phyloP scores from a whole-genome alignment of 1,284 basidiomycete genomes.

The Tilletia indica region DNA sequence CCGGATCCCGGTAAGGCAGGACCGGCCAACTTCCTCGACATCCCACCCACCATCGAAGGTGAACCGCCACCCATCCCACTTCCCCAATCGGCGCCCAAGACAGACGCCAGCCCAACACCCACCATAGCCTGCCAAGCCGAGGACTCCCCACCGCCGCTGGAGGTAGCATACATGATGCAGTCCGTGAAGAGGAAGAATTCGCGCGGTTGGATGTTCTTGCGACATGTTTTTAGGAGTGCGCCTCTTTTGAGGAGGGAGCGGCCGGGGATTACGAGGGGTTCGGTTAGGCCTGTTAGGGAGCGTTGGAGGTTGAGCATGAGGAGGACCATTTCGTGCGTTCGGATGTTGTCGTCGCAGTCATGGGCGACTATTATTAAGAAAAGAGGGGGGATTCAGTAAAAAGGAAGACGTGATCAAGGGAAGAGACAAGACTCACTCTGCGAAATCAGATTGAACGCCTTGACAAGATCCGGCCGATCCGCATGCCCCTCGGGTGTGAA shows the following conservation, averaged over 20 bases:
- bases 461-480: slow-evolving; percentile 37
- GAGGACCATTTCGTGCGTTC: slow-evolving; percentile 52
- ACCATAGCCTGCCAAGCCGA: slow-evolving; percentile 34
- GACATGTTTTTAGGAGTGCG: slow-evolving; percentile 50
- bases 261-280: slow-evolving; percentile 49
- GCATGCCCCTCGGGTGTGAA: slow-evolving; percentile 43
- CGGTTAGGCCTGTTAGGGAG: slow-evolving; percentile 41
- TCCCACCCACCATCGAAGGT: too few relatives aligned
- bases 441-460: slow-evolving; percentile 43
- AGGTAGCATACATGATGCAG: slow-evolving; percentile 49
- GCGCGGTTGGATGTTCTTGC: slow-evolving; percentile 51
- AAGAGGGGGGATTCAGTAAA: background rate
- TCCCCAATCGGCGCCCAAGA: background rate
- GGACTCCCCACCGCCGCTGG: slow-evolving; percentile 39
- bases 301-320: slow-evolving; percentile 50
- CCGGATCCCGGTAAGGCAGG: background rate
- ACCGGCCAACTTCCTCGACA: background rate
- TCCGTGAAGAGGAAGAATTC: slow-evolving; percentile 54
- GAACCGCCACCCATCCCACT: background rate
- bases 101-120: background rate
- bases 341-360: slow-evolving; percentile 52
- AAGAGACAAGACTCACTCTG: slow-evolving; percentile 20
- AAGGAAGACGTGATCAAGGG: background rate
- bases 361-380: slow-evolving; percentile 32
- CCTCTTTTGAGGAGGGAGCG: slow-evolving; percentile 46